Evolutionary conservation across 371 early-diverging fungal genomes (phyloP).

Genomic region (Saksenaea vasiformis): DNA sequence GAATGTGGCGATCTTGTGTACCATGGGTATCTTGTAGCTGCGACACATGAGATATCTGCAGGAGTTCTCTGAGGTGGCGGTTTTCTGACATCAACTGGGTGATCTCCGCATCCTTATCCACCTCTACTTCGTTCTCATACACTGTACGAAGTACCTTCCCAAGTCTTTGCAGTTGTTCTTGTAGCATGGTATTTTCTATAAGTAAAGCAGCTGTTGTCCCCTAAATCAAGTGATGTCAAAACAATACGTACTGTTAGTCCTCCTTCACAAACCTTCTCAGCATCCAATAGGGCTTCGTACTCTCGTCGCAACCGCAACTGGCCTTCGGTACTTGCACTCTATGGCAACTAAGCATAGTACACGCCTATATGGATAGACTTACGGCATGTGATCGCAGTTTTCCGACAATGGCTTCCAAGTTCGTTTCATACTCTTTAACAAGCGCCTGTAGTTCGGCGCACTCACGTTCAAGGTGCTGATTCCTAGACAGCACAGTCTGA

Average conservation of each 20-base stretch:
- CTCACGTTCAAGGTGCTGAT: conserved; percentile 32
- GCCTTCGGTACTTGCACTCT: conserved; percentile 38
- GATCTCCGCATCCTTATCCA: conserved; percentile 17
- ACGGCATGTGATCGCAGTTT: conserved; percentile 37
- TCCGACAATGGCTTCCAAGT: conserved; percentile 27
- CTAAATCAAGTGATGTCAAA: conserved; percentile 5
- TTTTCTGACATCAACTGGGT: conserved; percentile 37
- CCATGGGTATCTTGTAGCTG: neutral
- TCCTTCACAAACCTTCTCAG: conserved; percentile 38
- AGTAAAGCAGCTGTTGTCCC: conserved; percentile 39
- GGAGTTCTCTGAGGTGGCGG: conserved; percentile 23
- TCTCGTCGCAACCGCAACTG: conserved; percentile 36
- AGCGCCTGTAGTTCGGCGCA: conserved; percentile 25
- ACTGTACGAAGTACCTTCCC: conserved; percentile 26
- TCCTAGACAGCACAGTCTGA: conserved; percentile 12
- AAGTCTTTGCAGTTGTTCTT: conserved; percentile 31
- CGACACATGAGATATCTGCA: conserved; percentile 19
- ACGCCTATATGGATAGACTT: neutral
- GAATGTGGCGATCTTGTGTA: neutral
- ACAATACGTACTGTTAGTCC: neutral
- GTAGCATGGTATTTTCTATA: conserved; percentile 43
- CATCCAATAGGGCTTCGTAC: conserved; percentile 46
- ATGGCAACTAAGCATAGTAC: neutral
- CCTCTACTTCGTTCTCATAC: conserved; percentile 18
- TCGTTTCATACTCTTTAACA: conserved; percentile 37